Conservation (phyloP, 352 stramenopile species). For the Globisporangium nunn region DNA sequence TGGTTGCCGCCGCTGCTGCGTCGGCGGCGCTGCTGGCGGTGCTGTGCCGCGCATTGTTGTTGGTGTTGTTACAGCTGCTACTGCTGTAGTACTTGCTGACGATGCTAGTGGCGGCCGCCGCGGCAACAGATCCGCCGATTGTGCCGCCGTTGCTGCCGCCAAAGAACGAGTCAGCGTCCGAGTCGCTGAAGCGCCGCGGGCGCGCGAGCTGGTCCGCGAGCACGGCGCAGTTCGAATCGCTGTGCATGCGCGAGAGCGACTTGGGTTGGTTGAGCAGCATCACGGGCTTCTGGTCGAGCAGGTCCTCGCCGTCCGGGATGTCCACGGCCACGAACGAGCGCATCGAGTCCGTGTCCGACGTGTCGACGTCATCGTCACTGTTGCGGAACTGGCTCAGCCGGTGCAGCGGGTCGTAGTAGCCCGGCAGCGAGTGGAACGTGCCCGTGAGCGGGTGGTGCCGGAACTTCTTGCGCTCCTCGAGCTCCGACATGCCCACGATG, state of each 20-base stretch:
- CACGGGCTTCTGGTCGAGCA: slow-evolving; percentile 16
- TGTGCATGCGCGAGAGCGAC: slow-evolving; percentile 68
- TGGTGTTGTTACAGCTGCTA: slow-evolving; percentile 3
- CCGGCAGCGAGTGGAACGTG: slow-evolving; percentile 81
- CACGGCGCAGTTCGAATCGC: slow-evolving; percentile 42
- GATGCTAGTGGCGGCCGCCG: slow-evolving; percentile 15
- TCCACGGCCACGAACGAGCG: slow-evolving; percentile 76
- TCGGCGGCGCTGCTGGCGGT: slow-evolving; percentile 1
- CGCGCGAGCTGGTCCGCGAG: slow-evolving; percentile 31
- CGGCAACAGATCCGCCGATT: slow-evolving; percentile 3
- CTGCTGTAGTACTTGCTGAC: slow-evolving; percentile 8
- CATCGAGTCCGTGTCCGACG: slow-evolving; percentile 65
- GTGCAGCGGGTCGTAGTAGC: slow-evolving; percentile 83
- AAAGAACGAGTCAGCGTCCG: slow-evolving; percentile 71
- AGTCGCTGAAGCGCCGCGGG: slow-evolving; percentile 75
- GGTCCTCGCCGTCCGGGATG: slow-evolving; percentile 55
- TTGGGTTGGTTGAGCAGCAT: slow-evolving; percentile 38
- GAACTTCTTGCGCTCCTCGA: slow-evolving; percentile 87
- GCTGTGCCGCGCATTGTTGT: not conserved
- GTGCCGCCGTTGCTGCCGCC: slow-evolving; percentile 19
- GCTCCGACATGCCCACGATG: slow-evolving; percentile 83
- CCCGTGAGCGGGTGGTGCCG: slow-evolving; percentile 82
- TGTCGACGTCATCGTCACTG: slow-evolving; percentile 44
- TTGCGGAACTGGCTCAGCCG: slow-evolving; percentile 68
- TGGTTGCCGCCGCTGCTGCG: not conserved